Percentiles rank a stretch among this genome's conserved stretches.
Conservation (phyloP, 345 rosid species). For the Arabidopsis arenosa region DNA sequence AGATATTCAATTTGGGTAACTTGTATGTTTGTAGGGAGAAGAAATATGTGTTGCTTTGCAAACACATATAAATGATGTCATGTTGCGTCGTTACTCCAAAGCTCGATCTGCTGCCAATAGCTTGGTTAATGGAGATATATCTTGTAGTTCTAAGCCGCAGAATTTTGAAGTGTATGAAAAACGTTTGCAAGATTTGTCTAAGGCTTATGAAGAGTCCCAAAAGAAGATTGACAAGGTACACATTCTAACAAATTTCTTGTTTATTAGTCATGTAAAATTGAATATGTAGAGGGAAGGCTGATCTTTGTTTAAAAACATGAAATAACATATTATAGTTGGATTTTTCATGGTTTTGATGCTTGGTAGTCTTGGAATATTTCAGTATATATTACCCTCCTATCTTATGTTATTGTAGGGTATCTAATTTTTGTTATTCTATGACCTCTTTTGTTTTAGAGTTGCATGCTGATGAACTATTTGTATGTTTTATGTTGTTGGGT, state of each 20-base stretch:
- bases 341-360: slow-evolving; percentile 11
- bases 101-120: slow-evolving; percentile 71
- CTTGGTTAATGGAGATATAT: slow-evolving; percentile 72
- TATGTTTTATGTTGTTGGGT: slow-evolving; percentile 34
- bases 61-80: slow-evolving; percentile 98
- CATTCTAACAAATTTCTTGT: slow-evolving; percentile 1
- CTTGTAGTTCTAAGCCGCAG: slow-evolving; percentile 62
- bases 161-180: slow-evolving; percentile 71
- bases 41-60: slow-evolving; percentile 99
- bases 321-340: slow-evolving; percentile 1
- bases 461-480: slow-evolving; percentile 25
- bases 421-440: slow-evolving; percentile 9
- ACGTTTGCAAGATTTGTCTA: slow-evolving; percentile 80
- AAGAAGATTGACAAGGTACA: slow-evolving; percentile 69
- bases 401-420: neutral
- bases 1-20: slow-evolving; percentile 16
- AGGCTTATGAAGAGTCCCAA: slow-evolving; percentile 75
- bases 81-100: slow-evolving; percentile 98
- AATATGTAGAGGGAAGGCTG: slow-evolving; percentile 21
- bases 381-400: slow-evolving; percentile 15
- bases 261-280: slow-evolving; percentile 11
- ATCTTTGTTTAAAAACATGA: slow-evolving; percentile 11
- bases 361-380: neutral
- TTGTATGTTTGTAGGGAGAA: slow-evolving; percentile 71
- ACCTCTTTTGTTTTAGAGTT: slow-evolving; percentile 22